Evolutionary conservation across 78 protist species (phyloP), one percentile per base, ranked within the genome.

Genomic region (Thecamonas trahens): DNA sequence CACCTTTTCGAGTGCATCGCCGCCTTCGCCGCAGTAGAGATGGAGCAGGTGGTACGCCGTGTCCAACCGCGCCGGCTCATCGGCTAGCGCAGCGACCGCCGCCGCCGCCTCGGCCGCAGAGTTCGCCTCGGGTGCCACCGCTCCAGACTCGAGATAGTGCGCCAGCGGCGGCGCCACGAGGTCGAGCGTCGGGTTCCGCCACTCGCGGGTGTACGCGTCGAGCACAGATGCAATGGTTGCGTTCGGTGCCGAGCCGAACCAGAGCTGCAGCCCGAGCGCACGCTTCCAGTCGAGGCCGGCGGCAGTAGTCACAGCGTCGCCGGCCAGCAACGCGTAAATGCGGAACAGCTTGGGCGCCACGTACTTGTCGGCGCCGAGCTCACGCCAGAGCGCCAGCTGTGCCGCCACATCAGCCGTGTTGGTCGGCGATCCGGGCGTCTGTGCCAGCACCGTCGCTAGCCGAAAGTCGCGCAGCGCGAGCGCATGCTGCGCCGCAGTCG

Each of bases 211-310:
- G 47, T 42, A 42, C 47, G 47, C 47, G 11, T 11, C 22, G 22
- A 42, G 22, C 47, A 42, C 47, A 42, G 22, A 13, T 42, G 35
- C 35, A 3, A 53, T 3, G 59, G 37, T 14, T 34, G 28, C 4
- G 14, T 4, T 22, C 37, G 37, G 37, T 2, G 4, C 59, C 34
- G 3, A 2, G 28, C 59, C 34, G 26, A 26, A 53, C 59, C 59
- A 53, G 34, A 53, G 17, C 9, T 22, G 35, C 9, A 53, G 17
- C 28, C 59, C 59, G 17, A 53, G 17, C 34, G 15, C 34, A 34
- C 59, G 59, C 34, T 53, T 53, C 59, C 59, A 53, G 34, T 53
- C 59, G 24, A 53, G 34, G 34, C 17, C 9, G 59, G 28, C 59
- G 24, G 3, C 28, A 6, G 11, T 42, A 11, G 47, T 11, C 11